These are phyloP conservation scores for Phytophthora nicotianae DNA, from an alignment of 352 stramenopile species.

Conservation along the genomic window DNA sequence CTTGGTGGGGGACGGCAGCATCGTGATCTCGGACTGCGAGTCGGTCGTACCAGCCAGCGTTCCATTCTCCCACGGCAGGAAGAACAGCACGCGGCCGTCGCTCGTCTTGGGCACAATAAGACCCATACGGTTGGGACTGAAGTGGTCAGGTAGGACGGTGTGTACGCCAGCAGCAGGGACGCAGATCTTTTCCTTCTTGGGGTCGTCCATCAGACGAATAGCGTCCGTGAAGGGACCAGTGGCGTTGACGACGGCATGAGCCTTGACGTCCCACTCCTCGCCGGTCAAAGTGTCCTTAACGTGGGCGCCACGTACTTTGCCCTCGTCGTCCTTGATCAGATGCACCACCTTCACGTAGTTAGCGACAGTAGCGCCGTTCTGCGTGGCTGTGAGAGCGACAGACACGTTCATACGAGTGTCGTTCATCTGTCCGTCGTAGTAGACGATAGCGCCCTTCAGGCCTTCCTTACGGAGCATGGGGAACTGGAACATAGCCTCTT, in stretches of 20 bases:
- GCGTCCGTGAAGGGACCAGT: constrained; percentile 94
- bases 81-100: constrained; percentile 95
- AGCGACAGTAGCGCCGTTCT: constrained; percentile 90
- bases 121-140: constrained; percentile 94
- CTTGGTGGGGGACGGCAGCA: constrained; percentile 92
- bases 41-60: constrained; percentile 95
- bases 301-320: constrained; percentile 84
- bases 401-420: constrained; percentile 96
- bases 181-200: constrained; percentile 89
- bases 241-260: constrained; percentile 93
- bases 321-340: constrained; percentile 88
- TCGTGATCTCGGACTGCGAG: constrained; percentile 93
- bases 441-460: constrained; percentile 92
- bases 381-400: constrained; percentile 93
- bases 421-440: constrained; percentile 94
- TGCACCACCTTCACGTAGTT: constrained; percentile 93
- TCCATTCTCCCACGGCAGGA: constrained; percentile 95
- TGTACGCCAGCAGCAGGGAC: constrained; percentile 95
- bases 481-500: constrained; percentile 94
- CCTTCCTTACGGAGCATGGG: constrained; percentile 93
- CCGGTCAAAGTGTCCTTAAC: constrained; percentile 91
- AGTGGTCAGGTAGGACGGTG: constrained; percentile 95
- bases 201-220: constrained; percentile 94
- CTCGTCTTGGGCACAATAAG: constrained; percentile 97
- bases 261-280: constrained; percentile 90